Evolutionary conservation across 768 basidiomycete genomes (phyloP), one percentile per base, ranked within the genome.

Genomic region (Peribolospora baueri): DNA sequence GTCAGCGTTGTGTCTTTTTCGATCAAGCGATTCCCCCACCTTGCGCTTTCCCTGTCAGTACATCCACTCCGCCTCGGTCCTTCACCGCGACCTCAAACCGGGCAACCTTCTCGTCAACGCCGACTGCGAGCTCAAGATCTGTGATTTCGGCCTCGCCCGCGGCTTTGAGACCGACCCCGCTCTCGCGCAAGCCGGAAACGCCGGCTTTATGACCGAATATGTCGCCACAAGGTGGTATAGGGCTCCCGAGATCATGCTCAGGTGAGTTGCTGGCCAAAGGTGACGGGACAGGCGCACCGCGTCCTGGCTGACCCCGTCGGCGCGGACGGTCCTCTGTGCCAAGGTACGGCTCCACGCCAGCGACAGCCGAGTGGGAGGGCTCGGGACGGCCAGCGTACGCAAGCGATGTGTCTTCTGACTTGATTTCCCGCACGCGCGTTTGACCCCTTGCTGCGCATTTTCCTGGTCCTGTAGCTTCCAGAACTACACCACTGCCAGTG

Each of bases 221-320:
- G 69, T 97, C 41, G 91, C 91, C n/a, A 98, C 91, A 6, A 75
- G 91, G 55, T 97, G 91, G 91, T 98, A 98, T 67, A 75, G 91
- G 42, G 91, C 91, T 25, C 91, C 93, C 0, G 93, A 98, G 70
- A 98, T 97, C 69, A 98, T 97, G 93, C 67, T 97, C 62, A 88
- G 85, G 71, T 91, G 61, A 67, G 82, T 71, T 9, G 25, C 25
- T 25, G 25, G 25, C 25, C 25, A 25, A 25, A 25, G 25, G 25
- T 25, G 25, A 25, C 25, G 25, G 25, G 25, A 25, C 25, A 25
- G 25, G 25, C 25, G 25, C 25, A 25, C 25, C 25, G 25, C 25
- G 25, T 25, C 25, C 25, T 25, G 25, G 25, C 25, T 25, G 25
- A 25, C 25, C 25, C 25, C 25, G 25, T 25, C 25, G 25, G 25